Conservation (phyloP, 1,139 yeast genomes). For the Hemisphaericaspora xylanilytica region DNA sequence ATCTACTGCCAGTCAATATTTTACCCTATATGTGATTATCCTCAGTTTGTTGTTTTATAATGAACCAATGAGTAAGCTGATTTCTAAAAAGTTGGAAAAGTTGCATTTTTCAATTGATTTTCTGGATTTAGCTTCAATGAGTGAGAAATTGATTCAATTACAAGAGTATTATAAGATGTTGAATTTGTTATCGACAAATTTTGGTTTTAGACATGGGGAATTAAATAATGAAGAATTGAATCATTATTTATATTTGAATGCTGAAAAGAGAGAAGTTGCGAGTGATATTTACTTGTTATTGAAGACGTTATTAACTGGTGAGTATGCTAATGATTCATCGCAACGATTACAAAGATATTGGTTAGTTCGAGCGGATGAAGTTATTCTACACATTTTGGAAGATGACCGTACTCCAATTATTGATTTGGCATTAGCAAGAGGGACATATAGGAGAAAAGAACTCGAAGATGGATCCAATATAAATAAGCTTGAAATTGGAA, state of each 20-base stretch:
- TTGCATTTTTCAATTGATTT: conserved; percentile 44
- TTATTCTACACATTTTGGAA: conserved; percentile 43
- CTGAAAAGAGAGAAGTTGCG: conserved; percentile 27
- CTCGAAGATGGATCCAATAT: conserved; percentile 45
- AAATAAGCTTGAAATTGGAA: conserved; percentile 41
- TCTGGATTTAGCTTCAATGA: conserved; percentile 35
- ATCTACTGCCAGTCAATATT: conserved; percentile 45
- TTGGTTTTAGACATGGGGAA: conserved; percentile 34
- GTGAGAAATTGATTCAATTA: conserved; percentile 25
- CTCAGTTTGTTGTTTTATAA: conserved; percentile 37
- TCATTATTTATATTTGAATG: conserved; percentile 29
- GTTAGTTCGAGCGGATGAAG: conserved; percentile 57
- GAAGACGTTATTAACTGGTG: conserved; percentile 42
- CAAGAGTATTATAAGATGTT: conserved; percentile 28
- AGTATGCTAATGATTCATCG: conserved; percentile 19
- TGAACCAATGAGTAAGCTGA: conserved; percentile 41
- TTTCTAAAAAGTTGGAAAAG: conserved; percentile 38
- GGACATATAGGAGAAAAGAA: conserved; percentile 46
- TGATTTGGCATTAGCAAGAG: conserved; percentile 40
- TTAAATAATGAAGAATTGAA: conserved; percentile 39
- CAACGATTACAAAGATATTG: conserved; percentile 35
- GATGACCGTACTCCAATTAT: conserved; percentile 43
- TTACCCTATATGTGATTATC: conserved; percentile 36
- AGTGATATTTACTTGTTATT: conserved; percentile 39
- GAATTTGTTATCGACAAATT: conserved; percentile 29